Conservation (phyloP, 352 stramenopile species). For the Phytophthora idaei region DNA sequence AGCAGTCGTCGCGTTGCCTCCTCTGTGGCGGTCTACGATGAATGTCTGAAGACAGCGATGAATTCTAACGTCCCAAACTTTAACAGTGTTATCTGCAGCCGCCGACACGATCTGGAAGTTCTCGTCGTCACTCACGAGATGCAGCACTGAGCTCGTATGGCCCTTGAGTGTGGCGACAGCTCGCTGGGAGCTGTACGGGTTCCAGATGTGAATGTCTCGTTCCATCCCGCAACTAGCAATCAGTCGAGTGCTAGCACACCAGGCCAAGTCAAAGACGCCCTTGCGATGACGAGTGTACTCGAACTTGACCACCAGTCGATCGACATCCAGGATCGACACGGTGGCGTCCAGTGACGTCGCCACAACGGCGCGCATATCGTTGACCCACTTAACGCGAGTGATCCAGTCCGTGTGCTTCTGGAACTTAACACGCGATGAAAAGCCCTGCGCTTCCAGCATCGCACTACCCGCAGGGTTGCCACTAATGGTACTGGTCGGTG, state of each 20-base stretch:
- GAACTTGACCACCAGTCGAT: slow-evolving; percentile 81
- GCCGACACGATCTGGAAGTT: slow-evolving; percentile 88
- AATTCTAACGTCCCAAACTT: slow-evolving; percentile 86
- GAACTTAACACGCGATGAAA: slow-evolving; percentile 73
- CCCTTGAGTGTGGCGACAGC: slow-evolving; percentile 73
- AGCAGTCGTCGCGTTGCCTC: slow-evolving; percentile 5
- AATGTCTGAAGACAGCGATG: slow-evolving; percentile 85
- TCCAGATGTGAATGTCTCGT: slow-evolving; percentile 90
- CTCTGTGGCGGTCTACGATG: slow-evolving; percentile 49
- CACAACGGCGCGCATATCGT: slow-evolving; percentile 80
- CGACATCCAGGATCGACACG: slow-evolving; percentile 84
- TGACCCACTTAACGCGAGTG: slow-evolving; percentile 84
- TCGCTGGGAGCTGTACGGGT: slow-evolving; percentile 87
- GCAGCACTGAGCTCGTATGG: slow-evolving; percentile 77
- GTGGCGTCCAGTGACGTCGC: slow-evolving; percentile 81
- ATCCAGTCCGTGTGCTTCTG: slow-evolving; percentile 87
- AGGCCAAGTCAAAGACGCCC: slow-evolving; percentile 82
- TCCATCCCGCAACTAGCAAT: slow-evolving; percentile 87
- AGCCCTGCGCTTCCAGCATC: slow-evolving; percentile 64
- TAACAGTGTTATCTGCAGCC: slow-evolving; percentile 83
- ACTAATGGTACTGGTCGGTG: slow-evolving; percentile 19
- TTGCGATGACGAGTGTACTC: slow-evolving; percentile 85
- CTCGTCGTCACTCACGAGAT: slow-evolving; percentile 80
- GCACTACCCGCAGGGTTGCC: slow-evolving; percentile 51
- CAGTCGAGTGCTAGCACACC: slow-evolving; percentile 74